Conservation (phyloP, 2,329 filamentous ascomycete species). For the Ophiostoma sp. region DNA sequence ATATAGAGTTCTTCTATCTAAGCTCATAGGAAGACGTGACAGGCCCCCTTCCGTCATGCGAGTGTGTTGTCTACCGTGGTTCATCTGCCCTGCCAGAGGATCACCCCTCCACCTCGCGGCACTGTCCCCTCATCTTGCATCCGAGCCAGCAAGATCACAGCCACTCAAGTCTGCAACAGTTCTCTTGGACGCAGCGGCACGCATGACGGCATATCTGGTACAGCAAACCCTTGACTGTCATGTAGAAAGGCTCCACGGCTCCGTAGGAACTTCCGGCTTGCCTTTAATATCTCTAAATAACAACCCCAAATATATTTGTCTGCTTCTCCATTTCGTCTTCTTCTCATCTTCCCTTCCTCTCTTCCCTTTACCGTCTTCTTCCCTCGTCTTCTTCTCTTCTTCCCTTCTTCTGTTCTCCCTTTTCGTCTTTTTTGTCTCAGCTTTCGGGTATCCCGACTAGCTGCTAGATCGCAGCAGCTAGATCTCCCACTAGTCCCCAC, state of each 20-base stretch:
- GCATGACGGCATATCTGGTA: too few species aligned
- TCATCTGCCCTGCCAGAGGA: neutral
- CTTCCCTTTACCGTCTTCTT: neutral
- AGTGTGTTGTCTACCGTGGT: too few species aligned
- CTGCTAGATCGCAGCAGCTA: neutral
- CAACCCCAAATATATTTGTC: too few species aligned
- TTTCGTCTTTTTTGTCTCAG: neutral
- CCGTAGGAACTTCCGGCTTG: too few species aligned
- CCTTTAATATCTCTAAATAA: too few species aligned
- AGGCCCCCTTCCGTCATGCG: too few species aligned
- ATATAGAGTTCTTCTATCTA: too few species aligned
- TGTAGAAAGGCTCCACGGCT: too few species aligned
- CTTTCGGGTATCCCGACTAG: neutral
- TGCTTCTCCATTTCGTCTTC: neutral
- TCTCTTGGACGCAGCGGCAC: too few species aligned
- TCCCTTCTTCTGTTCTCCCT: neutral
- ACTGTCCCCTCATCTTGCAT: conserved; percentile 5
- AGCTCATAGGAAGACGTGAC: too few species aligned
- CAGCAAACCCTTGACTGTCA: too few species aligned
- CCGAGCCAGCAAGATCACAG: neutral
- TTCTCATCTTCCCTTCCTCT: neutral
- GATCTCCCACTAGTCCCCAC: neutral
- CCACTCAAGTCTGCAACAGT: neutral
- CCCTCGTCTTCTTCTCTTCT: neutral
- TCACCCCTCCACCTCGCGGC: neutral